Percentiles rank a stretch among this genome's conserved stretches.
These are phyloP conservation scores for Claviceps paspali DNA, from an alignment of 2,329 filamentous ascomycete genomes.

Conservation along the genomic window DNA sequence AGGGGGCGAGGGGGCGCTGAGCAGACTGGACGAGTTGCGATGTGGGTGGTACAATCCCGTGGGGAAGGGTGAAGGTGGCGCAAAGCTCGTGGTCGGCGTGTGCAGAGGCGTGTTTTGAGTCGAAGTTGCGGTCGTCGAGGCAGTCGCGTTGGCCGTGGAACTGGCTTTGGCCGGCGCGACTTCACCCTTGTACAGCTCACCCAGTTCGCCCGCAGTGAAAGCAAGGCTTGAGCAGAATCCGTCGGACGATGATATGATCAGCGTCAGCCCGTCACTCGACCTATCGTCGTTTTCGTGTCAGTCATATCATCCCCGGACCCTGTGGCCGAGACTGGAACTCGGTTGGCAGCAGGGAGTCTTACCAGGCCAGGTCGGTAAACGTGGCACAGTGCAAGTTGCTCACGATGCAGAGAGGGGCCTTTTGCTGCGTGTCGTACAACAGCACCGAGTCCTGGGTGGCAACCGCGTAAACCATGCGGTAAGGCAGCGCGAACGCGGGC, in stretches of 20 bases:
- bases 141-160: constrained; percentile 20
- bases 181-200: constrained; percentile 62
- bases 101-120: constrained; percentile 54
- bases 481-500: constrained; percentile 69
- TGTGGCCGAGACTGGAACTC: too few species aligned
- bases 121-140: constrained; percentile 26
- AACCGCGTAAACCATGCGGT: constrained; percentile 91
- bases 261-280: constrained; percentile 35
- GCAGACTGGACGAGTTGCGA: constrained; percentile 41
- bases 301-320: constrained; percentile 2
- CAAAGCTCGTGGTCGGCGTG: constrained; percentile 50
- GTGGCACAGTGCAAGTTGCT: constrained; percentile 96
- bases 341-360: too few species aligned
- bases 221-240: constrained; percentile 90
- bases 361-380: constrained; percentile 94
- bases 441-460: constrained; percentile 92
- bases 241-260: constrained; percentile 94
- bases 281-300: constrained; percentile 19
- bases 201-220: constrained; percentile 71
- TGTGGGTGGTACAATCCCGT: constrained; percentile 35
- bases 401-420: constrained; percentile 82
- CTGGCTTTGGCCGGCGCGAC: constrained; percentile 34
- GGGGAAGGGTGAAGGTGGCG: constrained; percentile 43
- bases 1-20: constrained; percentile 41
- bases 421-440: constrained; percentile 93